Evolutionary conservation across 176 grass and related monocot genomes (phyloP), one percentile per base, ranked within the genome.

Genomic region (Rhynchospora breviuscula): DNA sequence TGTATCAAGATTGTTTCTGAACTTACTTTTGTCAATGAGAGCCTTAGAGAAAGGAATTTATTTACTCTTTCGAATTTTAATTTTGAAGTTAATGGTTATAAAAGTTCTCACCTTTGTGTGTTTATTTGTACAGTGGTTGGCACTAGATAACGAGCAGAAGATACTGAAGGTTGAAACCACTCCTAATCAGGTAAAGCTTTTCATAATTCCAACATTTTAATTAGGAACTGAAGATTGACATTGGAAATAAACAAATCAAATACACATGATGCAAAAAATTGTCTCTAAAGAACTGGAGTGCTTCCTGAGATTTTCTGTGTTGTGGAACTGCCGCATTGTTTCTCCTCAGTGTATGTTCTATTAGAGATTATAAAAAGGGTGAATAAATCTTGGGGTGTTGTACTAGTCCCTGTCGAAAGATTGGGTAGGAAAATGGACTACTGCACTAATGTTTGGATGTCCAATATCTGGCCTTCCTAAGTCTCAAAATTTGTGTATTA

Each of bases 131-230:
- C 88, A 99, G 96, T 99, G 96, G 96, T 84, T 99, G 23, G 89
- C 93, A 70, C 87, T 99, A 82, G 96, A 99, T 89, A 93, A 93
- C 88, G 93, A 90, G 56, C 81, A 84, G 62, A 99, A 99, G 81
- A 99, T 79, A 82, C 91, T 99, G 72, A 89, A 77, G 57, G 96
- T 99, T 87, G 91, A 99, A 89, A 99, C 96, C 64, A 99, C 93
- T 81, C 88, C 89, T 83, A 99, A 99, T 86, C 96, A 99, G 89
- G 96, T 99, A 85, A 85, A 85, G 62, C 26, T 82, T 86, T 40
- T 79, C 77, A 29, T 59, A 67, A 72, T 67, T 68, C 82, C 33
- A 21, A 62, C 19, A n/a, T 67, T 43, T 54, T 72, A 67, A 58
- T 11, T 81, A 18, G 23, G 49, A 77, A 33, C 11, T 77, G 22